Conservation (phyloP, 371 early-diverging fungal genomes). For the Smittium culicis region DNA sequence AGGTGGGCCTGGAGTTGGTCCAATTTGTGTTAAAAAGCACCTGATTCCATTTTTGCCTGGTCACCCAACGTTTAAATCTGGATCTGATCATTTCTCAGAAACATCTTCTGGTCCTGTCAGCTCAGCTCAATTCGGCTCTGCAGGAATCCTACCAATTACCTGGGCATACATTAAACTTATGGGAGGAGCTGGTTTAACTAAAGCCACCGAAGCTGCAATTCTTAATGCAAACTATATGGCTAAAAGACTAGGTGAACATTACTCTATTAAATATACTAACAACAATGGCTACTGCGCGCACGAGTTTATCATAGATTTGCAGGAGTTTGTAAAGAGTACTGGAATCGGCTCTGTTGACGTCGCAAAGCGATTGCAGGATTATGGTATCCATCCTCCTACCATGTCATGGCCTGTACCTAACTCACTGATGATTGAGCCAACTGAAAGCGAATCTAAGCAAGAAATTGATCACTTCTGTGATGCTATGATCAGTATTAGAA, state of each 20-base stretch:
- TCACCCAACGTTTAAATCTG: conserved; percentile 54
- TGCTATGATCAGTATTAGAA: conserved; percentile 87
- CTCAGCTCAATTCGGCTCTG: conserved; percentile 93
- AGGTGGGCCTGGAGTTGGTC: conserved; percentile 96
- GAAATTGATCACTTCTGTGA: conserved; percentile 94
- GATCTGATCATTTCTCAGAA: conserved; percentile 42
- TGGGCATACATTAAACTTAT: conserved; percentile 96
- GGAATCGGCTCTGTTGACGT: conserved; percentile 88
- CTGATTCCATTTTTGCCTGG: conserved; percentile 85
- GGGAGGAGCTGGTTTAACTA: conserved; percentile 75
- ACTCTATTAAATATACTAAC: conserved; percentile 76
- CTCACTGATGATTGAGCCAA: conserved; percentile 98
- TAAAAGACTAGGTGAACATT: conserved; percentile 69
- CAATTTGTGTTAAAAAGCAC: conserved; percentile 79
- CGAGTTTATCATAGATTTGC: conserved; percentile 92
- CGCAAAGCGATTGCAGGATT: conserved; percentile 95
- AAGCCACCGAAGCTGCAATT: conserved; percentile 77
- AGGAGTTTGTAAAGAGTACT: conserved; percentile 62
- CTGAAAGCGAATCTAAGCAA: conserved; percentile 81
- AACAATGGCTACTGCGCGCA: conserved; percentile 89
- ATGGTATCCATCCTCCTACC: conserved; percentile 94
- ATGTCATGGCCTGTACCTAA: conserved; percentile 97
- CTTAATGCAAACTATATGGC: conserved; percentile 97
- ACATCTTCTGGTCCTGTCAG: conserved; percentile 82
- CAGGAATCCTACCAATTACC: conserved; percentile 87